A percentile compares a stretch with the other conserved stretches of the same genome.
Conservation (phyloP, 1,284 basidiomycete species). For the Cutaneotrichosporon sp. region DNA sequence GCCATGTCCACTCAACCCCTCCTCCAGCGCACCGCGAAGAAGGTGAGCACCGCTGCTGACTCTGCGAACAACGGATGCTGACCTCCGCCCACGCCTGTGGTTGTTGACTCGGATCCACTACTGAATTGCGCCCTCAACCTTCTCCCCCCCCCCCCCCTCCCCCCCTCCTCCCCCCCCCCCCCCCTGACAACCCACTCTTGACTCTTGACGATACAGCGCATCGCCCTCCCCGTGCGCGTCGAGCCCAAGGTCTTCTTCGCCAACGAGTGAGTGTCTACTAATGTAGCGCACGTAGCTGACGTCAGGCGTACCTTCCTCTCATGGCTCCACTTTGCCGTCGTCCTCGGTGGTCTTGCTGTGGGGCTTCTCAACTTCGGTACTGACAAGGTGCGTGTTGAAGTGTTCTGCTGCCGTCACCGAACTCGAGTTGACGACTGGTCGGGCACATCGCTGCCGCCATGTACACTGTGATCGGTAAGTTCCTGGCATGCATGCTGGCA, state of each 20-base stretch:
- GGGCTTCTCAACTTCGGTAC: conserved; percentile 90
- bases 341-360: conserved; percentile 87
- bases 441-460: conserved; percentile 54
- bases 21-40: conserved; percentile 90
- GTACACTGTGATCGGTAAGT: conserved; percentile 54
- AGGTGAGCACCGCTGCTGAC: conserved; percentile 49
- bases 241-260: conserved; percentile 91
- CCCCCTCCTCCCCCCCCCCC: not conserved
- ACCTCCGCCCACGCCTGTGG: conserved; percentile 31
- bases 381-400: conserved; percentile 65
- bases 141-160: not conserved
- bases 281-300: not conserved
- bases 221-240: conserved; percentile 88
- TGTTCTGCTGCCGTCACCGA: not conserved
- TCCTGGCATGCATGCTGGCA: not conserved
- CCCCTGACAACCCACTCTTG: conserved; percentile 21
- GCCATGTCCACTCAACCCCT: conserved; percentile 97
- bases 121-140: not conserved
- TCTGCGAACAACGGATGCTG: conserved; percentile 4
- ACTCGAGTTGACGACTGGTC: conserved; percentile 32
- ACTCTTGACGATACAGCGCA: conserved; percentile 58
- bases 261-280: conserved; percentile 65
- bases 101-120: not conserved
- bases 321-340: conserved; percentile 94
- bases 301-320: conserved; percentile 74